Evolutionary conservation across 108 stramenopile species (phyloP).

Genomic region (Discostella stelligeroides): DNA sequence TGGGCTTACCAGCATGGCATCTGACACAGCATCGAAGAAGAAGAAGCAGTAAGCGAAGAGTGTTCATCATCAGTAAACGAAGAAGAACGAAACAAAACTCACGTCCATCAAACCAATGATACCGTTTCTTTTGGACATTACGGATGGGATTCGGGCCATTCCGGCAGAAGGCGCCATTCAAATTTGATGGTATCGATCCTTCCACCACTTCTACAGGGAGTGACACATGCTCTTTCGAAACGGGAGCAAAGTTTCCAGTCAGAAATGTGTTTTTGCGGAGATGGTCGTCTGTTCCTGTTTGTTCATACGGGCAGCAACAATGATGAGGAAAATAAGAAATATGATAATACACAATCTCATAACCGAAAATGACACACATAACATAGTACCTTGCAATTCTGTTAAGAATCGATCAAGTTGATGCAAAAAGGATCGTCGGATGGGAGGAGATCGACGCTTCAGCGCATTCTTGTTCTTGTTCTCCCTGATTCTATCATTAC

Average conservation of each 20-base stretch:
- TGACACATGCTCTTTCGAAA: slow-evolving; percentile 37
- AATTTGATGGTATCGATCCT: slow-evolving; percentile 38
- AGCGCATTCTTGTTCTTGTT: background rate
- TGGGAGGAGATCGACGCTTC: background rate
- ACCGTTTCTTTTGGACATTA: slow-evolving; percentile 33
- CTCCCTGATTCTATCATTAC: no score
- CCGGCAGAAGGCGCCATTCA: slow-evolving; percentile 42
- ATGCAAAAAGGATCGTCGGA: slow-evolving; percentile 35
- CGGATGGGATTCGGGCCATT: slow-evolving; percentile 54
- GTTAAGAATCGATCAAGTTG: slow-evolving; percentile 44
- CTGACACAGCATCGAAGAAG: slow-evolving; percentile 6
- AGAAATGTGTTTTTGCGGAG: slow-evolving; percentile 37
- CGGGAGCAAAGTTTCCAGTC: slow-evolving; percentile 52
- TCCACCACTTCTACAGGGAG: slow-evolving; percentile 42
- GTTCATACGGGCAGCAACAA: background rate
- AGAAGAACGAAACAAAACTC: slow-evolving; percentile 11
- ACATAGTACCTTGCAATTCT: slow-evolving; percentile 23
- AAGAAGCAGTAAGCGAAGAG: slow-evolving; percentile 1
- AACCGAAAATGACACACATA: background rate
- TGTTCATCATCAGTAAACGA: background rate
- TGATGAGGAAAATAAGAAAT: background rate
- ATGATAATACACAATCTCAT: background rate
- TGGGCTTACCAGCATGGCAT: slow-evolving; percentile 46
- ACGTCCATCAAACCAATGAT: slow-evolving; percentile 61
- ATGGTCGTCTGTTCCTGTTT: slow-evolving; percentile 15